Evolutionary conservation across 352 stramenopile genomes (phyloP).

Genomic region (Phytopythium litorale): DNA sequence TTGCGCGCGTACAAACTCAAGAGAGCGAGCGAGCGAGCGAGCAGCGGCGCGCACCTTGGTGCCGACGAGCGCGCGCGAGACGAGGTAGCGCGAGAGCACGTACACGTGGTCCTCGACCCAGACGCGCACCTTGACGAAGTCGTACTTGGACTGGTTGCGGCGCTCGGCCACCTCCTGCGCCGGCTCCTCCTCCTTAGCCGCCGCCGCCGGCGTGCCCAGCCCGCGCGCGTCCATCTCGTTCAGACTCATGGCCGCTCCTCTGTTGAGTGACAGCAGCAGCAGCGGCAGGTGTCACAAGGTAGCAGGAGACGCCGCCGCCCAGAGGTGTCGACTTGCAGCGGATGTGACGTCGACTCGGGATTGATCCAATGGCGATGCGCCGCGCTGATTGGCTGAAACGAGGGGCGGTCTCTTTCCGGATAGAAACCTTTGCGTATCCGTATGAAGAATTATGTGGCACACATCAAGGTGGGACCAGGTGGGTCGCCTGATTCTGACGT

Average conservation of each 20-base stretch:
- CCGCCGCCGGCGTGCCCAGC: conserved; percentile 29
- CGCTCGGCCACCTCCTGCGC: conserved; percentile 58
- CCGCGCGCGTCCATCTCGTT: conserved; percentile 31
- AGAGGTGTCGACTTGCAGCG: too few species aligned
- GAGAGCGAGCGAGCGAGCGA: not conserved
- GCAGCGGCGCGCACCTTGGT: conserved; percentile 49
- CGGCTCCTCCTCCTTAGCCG: conserved; percentile 27
- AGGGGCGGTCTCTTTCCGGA: too few species aligned
- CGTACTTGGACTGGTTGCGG: conserved; percentile 88
- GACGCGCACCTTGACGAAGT: conserved; percentile 89
- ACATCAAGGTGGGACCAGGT: too few species aligned
- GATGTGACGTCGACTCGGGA: too few species aligned
- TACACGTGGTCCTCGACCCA: conserved; percentile 90
- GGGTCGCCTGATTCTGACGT: too few species aligned
- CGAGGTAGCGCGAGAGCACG: conserved; percentile 82
- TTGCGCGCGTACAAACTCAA: not conserved
- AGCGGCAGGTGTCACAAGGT: too few species aligned
- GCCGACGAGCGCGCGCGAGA: conserved; percentile 80
- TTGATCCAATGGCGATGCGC: too few species aligned
- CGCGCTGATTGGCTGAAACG: too few species aligned
- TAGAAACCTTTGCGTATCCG: too few species aligned
- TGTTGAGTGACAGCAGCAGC: too few species aligned
- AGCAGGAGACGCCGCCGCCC: too few species aligned
- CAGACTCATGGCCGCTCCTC: conserved; percentile 16
- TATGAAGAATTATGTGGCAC: too few species aligned